A percentile compares a stretch with the other conserved stretches of the same genome.
Evolutionary conservation across 768 basidiomycete species (phyloP).

Genomic region (Polyporus arcularius): DNA sequence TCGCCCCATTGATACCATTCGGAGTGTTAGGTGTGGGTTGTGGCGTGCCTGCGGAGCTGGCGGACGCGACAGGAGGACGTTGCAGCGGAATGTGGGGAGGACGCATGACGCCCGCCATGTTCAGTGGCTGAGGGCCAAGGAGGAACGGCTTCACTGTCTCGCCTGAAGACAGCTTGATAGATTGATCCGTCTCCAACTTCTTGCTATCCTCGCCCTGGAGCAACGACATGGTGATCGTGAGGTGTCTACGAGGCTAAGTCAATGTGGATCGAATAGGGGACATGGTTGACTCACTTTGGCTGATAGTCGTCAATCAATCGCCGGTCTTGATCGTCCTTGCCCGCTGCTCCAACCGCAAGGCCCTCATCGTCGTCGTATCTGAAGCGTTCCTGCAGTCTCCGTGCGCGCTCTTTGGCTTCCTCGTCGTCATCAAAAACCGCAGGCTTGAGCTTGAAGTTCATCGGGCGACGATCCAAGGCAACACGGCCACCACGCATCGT

Average conservation of each 20-base stretch:
- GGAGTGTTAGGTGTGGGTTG: conserved; percentile 6
- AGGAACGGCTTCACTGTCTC: conserved; percentile 50
- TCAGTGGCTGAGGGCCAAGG: conserved; percentile 31
- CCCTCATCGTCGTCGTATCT: conserved; percentile 66
- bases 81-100: conserved; percentile 6
- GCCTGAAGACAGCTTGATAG: conserved; percentile 50
- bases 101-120: conserved; percentile 21
- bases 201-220: conserved; percentile 52
- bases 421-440: conserved; percentile 28
- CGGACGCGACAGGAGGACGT: conserved; percentile 17
- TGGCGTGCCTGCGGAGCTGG: conserved; percentile 16
- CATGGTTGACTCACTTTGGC: conserved; percentile 39
- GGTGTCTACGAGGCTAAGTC: conserved; percentile 38
- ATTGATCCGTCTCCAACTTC: conserved; percentile 44
- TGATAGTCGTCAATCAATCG: conserved; percentile 73
- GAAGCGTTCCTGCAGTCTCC: conserved; percentile 61
- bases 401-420: conserved; percentile 42
- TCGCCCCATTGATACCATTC: conserved; percentile 26
- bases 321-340: conserved; percentile 69
- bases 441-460: conserved; percentile 15
- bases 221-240: conserved; percentile 51
- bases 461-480: conserved; percentile 56
- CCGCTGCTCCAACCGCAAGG: conserved; percentile 55
- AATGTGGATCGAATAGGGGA: neutral
- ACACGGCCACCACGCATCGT: conserved; percentile 82